These are phyloP conservation scores for Saccharomyces pastorianus DNA, from an alignment of 1,139 yeast genomes.

Conservation along the genomic window DNA sequence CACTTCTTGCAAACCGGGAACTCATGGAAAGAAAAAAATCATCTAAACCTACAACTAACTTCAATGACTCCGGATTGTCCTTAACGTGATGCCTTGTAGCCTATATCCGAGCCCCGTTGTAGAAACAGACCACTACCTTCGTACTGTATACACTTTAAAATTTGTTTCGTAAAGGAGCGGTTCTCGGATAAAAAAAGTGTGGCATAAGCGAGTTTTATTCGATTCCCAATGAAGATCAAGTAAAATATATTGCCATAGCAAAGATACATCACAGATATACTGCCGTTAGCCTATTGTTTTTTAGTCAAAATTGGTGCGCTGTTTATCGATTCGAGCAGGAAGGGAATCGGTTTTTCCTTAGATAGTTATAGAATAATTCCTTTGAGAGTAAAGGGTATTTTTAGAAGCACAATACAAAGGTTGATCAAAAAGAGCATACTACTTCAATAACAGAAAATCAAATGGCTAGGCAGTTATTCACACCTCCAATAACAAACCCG, in stretches of 20 bases:
- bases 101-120: not conserved
- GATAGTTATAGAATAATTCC: not conserved
- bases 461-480: slow-evolving; percentile 17
- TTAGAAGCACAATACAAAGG: not conserved
- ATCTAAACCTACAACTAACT: not conserved
- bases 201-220: not conserved
- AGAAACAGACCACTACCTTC: not conserved
- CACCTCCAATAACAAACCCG: slow-evolving; percentile 27
- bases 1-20: not conserved
- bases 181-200: not conserved
- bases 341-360: not conserved
- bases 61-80: not conserved
- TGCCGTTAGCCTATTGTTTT: not conserved
- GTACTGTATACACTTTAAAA: not conserved
- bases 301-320: not conserved
- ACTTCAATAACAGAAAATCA: not conserved
- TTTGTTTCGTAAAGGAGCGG: not conserved
- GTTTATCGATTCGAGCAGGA: not conserved
- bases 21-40: not conserved
- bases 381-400: not conserved
- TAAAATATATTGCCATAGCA: not conserved
- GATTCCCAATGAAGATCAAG: not conserved
- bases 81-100: not conserved
- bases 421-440: not conserved
- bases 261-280: not conserved